phyloP scores from a whole-genome alignment of 2,329 filamentous ascomycete genomes.

The Aureobasidium vineae region DNA sequence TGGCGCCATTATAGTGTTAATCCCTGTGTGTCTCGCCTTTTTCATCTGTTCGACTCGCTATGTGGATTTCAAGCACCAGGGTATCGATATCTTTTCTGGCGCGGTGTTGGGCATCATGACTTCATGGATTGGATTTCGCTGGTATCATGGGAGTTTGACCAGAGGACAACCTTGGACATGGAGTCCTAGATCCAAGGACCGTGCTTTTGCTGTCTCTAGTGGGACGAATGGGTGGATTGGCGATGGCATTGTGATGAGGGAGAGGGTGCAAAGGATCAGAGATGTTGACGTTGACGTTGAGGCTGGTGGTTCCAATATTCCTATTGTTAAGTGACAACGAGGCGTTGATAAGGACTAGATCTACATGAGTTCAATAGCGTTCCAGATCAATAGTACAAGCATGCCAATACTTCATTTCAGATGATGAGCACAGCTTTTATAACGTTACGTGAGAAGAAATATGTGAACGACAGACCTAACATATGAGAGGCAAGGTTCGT shows the following conservation, averaged over 20 bases:
- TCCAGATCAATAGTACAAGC: too few species aligned
- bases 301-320: slow-evolving; percentile 1
- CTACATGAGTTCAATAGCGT: too few species aligned
- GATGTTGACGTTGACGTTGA: slow-evolving; percentile 17
- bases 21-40: slow-evolving; percentile 71
- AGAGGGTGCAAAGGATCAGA: slow-evolving; percentile 13
- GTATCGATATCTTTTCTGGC: slow-evolving; percentile 90
- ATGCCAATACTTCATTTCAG: too few species aligned
- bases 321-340: neutral
- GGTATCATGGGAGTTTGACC: slow-evolving; percentile 78
- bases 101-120: slow-evolving; percentile 70
- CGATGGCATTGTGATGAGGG: neutral
- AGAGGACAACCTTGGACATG: slow-evolving; percentile 86
- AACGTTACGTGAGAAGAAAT: too few species aligned
- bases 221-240: slow-evolving; percentile 20
- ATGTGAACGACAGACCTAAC: too few species aligned
- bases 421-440: too few species aligned
- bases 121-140: slow-evolving; percentile 73
- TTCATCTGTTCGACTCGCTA: slow-evolving; percentile 85
- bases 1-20: slow-evolving; percentile 65
- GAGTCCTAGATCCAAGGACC: slow-evolving; percentile 69
- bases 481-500: neutral
- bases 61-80: slow-evolving; percentile 85
- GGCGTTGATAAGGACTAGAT: too few species aligned
- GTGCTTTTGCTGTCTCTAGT: slow-evolving; percentile 57